Conservation (phyloP, 805 yeast species). For the Zygoascus ofunaensis region DNA sequence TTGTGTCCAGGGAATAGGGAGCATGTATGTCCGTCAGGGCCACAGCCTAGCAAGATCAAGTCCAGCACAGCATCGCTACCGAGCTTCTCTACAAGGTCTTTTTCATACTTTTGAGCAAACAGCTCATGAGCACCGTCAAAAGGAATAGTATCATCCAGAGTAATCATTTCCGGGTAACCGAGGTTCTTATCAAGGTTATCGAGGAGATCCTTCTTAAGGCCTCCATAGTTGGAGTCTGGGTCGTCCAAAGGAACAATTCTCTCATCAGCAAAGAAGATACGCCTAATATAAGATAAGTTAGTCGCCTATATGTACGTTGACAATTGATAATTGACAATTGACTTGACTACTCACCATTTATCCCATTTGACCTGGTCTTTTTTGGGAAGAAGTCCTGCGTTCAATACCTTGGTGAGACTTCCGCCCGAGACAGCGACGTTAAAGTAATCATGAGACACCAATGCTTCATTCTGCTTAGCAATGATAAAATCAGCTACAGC, state of each 20-base stretch:
- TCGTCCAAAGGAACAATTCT: conserved; percentile 76
- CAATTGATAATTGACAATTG: background rate
- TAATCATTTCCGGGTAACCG: conserved; percentile 47
- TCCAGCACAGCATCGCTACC: conserved; percentile 36
- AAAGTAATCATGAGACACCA: conserved; percentile 40
- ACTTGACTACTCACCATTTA: conserved; percentile 22
- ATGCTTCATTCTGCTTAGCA: conserved; percentile 50
- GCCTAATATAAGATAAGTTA: conserved; percentile 24
- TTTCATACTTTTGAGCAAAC: conserved; percentile 57
- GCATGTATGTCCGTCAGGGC: conserved; percentile 95
- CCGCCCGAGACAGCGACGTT: conserved; percentile 87
- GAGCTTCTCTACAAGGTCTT: conserved; percentile 43
- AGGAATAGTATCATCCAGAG: conserved; percentile 57
- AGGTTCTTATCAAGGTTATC: conserved; percentile 30
- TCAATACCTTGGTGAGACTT: conserved; percentile 65
- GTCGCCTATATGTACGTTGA: background rate
- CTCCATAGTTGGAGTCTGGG: conserved; percentile 78
- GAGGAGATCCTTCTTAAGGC: conserved; percentile 58
- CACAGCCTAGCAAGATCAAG: conserved; percentile 74
- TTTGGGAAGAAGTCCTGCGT: conserved; percentile 56
- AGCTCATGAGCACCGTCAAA: conserved; percentile 44
- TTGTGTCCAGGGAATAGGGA: conserved; percentile 82
- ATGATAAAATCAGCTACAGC: conserved; percentile 59
- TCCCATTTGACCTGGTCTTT: conserved; percentile 24
- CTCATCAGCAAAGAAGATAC: conserved; percentile 79